Conservation (phyloP, 805 yeast species). For the Wickerhamomyces chaumierensis region DNA sequence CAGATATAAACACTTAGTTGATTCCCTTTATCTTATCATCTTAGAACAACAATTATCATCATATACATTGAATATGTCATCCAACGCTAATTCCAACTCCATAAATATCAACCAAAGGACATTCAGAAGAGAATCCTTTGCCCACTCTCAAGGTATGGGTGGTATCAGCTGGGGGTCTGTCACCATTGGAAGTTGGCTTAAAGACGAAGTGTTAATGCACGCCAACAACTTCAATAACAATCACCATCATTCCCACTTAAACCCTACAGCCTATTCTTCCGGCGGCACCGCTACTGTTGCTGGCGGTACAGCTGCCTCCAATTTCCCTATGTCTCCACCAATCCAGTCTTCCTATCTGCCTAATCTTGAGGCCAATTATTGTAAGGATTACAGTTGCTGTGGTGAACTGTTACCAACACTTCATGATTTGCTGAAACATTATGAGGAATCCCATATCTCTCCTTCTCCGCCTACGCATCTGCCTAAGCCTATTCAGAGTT, state of each 20-base stretch:
- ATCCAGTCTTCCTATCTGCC: constrained; percentile 75
- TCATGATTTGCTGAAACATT: constrained; percentile 87
- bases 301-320: constrained; percentile 4
- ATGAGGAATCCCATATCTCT: constrained; percentile 88
- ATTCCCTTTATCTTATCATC: too few relatives aligned
- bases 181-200: constrained; percentile 90
- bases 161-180: constrained; percentile 97
- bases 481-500: constrained; percentile 43
- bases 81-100: constrained; percentile 5
- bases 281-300: constrained; percentile 5
- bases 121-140: constrained; percentile 80
- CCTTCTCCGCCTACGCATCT: constrained; percentile 40
- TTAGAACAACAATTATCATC: too few relatives aligned
- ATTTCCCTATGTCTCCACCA: constrained; percentile 38
- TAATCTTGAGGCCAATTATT: constrained; percentile 87
- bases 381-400: constrained; percentile 94
- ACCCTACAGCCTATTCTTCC: constrained; percentile 12
- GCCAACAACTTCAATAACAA: not conserved
- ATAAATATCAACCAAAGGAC: constrained; percentile 22
- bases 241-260: not conserved
- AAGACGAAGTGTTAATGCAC: constrained; percentile 77
- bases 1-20: too few relatives aligned
- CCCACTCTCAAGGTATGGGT: constrained; percentile 96
- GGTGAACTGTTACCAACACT: constrained; percentile 86
- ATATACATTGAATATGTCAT: not conserved